Evolutionary conservation across 176 grass and related monocot genomes (phyloP).

Genomic region (Carex myosuroides): DNA sequence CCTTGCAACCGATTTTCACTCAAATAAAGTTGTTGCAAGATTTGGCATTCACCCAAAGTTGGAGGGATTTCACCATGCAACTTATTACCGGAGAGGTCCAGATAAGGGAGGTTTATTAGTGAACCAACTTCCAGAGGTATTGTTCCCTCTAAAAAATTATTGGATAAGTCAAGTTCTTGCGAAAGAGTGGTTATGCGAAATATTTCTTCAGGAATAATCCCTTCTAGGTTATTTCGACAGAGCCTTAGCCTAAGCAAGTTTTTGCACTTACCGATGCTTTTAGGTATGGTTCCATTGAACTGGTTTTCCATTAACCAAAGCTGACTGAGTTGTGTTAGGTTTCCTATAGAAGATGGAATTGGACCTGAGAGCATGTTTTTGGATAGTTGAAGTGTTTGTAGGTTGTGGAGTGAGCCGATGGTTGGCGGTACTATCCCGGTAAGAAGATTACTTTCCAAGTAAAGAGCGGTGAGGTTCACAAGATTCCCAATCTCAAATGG

Average conservation of each 20-base stretch:
- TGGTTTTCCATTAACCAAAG: conserved; percentile 21
- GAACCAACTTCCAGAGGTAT: neutral
- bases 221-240: conserved; percentile 30
- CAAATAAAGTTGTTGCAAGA: conserved; percentile 26
- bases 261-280: conserved; percentile 24
- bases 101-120: neutral
- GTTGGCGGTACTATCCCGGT: conserved; percentile 15
- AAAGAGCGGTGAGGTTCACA: conserved; percentile 8
- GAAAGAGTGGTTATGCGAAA: neutral
- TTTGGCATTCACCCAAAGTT: conserved; percentile 14
- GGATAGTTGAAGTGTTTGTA: conserved; percentile 14
- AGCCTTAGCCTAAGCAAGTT: conserved; percentile 16
- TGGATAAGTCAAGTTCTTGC: neutral
- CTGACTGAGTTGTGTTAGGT: conserved; percentile 23
- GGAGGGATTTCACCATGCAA: conserved; percentile 30
- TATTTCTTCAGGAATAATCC: conserved; percentile 8
- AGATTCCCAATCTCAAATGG: conserved; percentile 29
- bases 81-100: conserved; percentile 14
- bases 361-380: neutral
- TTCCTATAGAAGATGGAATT: conserved; percentile 36
- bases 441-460: neutral
- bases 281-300: conserved; percentile 28
- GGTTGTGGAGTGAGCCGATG: conserved; percentile 11
- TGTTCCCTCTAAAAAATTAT: neutral
- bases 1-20: conserved; percentile 29